Evolutionary conservation across 352 stramenopile genomes (phyloP).

Genomic region (Saprolegnia parasitica): DNA sequence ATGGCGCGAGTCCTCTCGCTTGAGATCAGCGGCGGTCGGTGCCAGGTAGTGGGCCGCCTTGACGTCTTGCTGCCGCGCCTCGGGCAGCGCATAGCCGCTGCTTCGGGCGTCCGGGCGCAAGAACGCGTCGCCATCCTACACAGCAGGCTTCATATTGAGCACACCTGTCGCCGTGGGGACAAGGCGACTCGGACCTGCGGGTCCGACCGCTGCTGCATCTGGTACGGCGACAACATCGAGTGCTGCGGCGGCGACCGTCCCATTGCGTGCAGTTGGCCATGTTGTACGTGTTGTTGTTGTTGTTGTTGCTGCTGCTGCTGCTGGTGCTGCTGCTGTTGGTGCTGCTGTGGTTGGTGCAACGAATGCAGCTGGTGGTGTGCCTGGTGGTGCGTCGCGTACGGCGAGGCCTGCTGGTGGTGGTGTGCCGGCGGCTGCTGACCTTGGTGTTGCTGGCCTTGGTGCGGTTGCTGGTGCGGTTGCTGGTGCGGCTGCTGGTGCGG

Average conservation of each 20-base stretch:
- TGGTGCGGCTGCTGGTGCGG: neutral
- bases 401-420: neutral
- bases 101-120: neutral
- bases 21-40: neutral
- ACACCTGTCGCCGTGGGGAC: neutral
- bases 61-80: neutral
- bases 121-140: neutral
- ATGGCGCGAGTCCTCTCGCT: neutral
- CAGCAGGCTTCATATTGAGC: neutral
- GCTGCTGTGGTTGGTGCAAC: neutral
- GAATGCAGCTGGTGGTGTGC: neutral
- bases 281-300: constrained; percentile 3
- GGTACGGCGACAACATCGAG: neutral
- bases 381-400: neutral
- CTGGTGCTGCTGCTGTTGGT: neutral
- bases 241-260: neutral
- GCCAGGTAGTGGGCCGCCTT: neutral
- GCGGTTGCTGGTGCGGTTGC: neutral
- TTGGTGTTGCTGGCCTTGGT: neutral
- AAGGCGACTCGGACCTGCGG: neutral
- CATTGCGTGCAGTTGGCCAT: neutral
- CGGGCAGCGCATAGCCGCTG: neutral
- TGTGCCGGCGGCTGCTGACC: neutral
- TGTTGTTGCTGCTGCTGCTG: neutral
- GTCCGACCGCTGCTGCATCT: neutral